Evolutionary conservation across 2,329 filamentous ascomycete genomes (phyloP).

Genomic region (Cercospora beticola): DNA sequence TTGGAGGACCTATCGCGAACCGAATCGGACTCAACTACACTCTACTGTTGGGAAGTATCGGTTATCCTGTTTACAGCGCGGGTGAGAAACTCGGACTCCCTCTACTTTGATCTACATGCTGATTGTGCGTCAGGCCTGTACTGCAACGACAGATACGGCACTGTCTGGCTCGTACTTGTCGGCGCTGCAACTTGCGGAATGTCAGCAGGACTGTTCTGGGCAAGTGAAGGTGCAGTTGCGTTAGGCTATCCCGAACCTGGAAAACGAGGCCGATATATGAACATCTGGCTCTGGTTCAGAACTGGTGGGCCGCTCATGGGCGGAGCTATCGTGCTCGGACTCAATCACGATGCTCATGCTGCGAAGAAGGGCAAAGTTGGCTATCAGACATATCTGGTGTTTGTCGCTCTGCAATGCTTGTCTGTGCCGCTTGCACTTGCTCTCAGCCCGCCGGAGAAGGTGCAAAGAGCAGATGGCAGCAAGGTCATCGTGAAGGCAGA

Average conservation of each 20-base stretch:
- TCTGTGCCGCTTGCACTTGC: conserved; percentile 43
- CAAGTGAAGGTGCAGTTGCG: conserved; percentile 52
- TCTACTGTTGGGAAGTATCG: conserved; percentile 47
- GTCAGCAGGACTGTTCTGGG: conserved; percentile 54
- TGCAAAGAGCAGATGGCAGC: conserved; percentile 45
- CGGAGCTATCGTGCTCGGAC: conserved; percentile 48
- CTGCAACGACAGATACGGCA: conserved; percentile 53
- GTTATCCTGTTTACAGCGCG: conserved; percentile 51
- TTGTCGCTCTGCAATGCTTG: conserved; percentile 44
- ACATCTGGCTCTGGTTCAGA: conserved; percentile 53
- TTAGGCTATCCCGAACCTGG: conserved; percentile 51
- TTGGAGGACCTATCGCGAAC: conserved; percentile 52
- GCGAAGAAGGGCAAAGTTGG: conserved; percentile 39
- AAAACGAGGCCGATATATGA: conserved; percentile 51
- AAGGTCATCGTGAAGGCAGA: conserved; percentile 42
- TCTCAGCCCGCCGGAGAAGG: conserved; percentile 44
- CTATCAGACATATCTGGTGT: conserved; percentile 45
- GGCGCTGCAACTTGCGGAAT: conserved; percentile 52
- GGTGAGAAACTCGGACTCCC: not conserved
- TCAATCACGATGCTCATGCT: conserved; percentile 50
- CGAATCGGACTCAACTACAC: conserved; percentile 51
- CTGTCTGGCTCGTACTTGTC: conserved; percentile 53
- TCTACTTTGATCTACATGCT: too few relatives aligned
- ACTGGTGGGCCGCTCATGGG: conserved; percentile 52
- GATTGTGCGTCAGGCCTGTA: conserved; percentile 43